A percentile compares a stretch with the other conserved stretches of the same genome.
Conservation (phyloP, 2,329 filamentous ascomycete genomes). For the Botrytis porri region DNA sequence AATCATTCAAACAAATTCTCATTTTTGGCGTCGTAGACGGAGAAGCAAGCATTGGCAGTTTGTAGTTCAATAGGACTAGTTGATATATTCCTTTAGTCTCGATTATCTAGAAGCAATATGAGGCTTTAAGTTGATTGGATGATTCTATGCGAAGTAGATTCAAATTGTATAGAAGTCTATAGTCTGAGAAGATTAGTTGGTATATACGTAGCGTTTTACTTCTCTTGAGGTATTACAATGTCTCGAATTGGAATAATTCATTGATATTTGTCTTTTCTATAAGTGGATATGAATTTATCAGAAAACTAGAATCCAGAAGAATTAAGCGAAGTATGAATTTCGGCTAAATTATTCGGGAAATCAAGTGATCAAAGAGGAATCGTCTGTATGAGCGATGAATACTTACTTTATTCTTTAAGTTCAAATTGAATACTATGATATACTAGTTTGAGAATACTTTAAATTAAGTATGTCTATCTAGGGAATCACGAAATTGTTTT, state of each 20-base stretch:
- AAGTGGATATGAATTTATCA: no score
- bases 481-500: not conserved
- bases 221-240: not conserved
- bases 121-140: not conserved
- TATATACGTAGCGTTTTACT: not conserved
- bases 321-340: not conserved
- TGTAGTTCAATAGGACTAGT: not conserved
- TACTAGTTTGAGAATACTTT: not conserved
- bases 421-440: not conserved
- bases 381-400: not conserved
- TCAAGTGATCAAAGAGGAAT: not conserved
- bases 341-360: not conserved
- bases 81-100: not conserved
- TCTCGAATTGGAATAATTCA: fast-evolving
- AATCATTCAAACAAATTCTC: not conserved
- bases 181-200: not conserved
- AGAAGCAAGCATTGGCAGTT: not conserved
- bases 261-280: fast-evolving
- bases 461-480: fast-evolving
- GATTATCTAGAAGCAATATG: not conserved
- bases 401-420: not conserved
- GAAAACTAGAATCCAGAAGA: not conserved
- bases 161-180: fast-evolving
- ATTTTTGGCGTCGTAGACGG: not conserved
- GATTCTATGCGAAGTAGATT: not conserved